Percentiles rank a stretch among this genome's conserved stretches.
Conservation (phyloP, 2,329 filamentous ascomycete species). For the Fusarium sp. region DNA sequence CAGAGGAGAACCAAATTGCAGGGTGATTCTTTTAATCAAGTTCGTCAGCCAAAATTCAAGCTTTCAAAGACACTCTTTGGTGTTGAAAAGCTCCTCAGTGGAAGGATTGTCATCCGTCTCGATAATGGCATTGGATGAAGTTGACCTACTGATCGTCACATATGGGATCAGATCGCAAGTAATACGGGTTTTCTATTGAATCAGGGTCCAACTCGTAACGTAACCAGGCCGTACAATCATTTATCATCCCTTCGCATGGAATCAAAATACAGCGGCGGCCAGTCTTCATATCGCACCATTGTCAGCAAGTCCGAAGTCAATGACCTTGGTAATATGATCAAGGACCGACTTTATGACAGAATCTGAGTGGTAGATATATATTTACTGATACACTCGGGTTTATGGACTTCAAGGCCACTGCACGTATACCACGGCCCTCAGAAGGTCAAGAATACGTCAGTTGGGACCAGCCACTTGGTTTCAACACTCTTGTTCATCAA, state of each 20-base stretch:
- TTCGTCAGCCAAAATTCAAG: conserved; percentile 59
- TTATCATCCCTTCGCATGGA: conserved; percentile 58
- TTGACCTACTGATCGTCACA: conserved; percentile 63
- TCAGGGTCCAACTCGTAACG: background rate
- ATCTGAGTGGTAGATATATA: too few relatives aligned
- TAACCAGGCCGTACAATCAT: conserved; percentile 56
- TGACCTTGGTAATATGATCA: too few relatives aligned
- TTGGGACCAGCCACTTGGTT: too few relatives aligned
- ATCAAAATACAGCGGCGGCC: conserved; percentile 60
- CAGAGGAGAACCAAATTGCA: conserved; percentile 59
- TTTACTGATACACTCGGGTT: too few relatives aligned
- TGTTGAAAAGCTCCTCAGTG: conserved; percentile 54
- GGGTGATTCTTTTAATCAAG: conserved; percentile 61
- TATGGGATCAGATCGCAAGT: conserved; percentile 64
- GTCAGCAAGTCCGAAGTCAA: too few relatives aligned
- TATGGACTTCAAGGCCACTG: too few relatives aligned
- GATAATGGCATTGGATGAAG: conserved; percentile 58
- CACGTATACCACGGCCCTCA: too few relatives aligned
- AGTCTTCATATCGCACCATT: conserved; percentile 49
- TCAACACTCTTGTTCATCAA: conserved; percentile 19
- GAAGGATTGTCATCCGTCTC: conserved; percentile 59
- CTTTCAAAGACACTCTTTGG: conserved; percentile 59
- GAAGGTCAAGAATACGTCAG: too few relatives aligned
- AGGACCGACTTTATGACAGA: too few relatives aligned
- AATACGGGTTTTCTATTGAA: background rate